phyloP scores from a whole-genome alignment of 1,139 yeast genomes.

The Blastobotrys ciferrii region DNA sequence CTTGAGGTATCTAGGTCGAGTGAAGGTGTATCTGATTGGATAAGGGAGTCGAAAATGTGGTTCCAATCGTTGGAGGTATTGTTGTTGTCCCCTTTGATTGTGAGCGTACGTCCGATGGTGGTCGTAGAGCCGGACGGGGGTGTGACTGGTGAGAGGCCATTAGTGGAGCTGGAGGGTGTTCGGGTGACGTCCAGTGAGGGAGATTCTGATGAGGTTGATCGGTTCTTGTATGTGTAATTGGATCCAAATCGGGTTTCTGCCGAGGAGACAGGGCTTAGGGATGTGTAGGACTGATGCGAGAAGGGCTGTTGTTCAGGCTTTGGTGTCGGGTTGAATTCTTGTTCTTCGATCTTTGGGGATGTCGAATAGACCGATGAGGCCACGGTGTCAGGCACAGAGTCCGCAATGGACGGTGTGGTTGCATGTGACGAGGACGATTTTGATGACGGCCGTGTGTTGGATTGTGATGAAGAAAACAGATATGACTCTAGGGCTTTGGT shows the following conservation, averaged over 20 bases:
- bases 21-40: constrained; percentile 7
- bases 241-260: background rate
- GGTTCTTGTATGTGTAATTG: constrained; percentile 2
- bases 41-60: constrained; percentile 14
- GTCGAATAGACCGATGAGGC: constrained; percentile 5
- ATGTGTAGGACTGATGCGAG: background rate
- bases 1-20: constrained; percentile 11
- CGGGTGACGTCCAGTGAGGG: background rate
- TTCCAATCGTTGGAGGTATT: constrained; percentile 7
- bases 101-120: background rate
- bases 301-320: background rate
- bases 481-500: constrained; percentile 28
- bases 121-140: constrained; percentile 1
- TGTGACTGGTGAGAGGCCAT: constrained; percentile 11
- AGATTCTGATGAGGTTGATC: background rate
- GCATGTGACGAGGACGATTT: constrained; percentile 4
- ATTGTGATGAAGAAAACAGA: constrained; percentile 17
- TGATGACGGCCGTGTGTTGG: constrained; percentile 6
- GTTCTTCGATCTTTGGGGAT: constrained; percentile 1
- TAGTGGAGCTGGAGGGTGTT: constrained; percentile 3
- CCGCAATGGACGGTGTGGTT: background rate
- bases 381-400: background rate
- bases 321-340: constrained; percentile 4
- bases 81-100: background rate
- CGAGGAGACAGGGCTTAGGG: constrained; percentile 2